Evolutionary conservation across 2,329 filamentous ascomycete genomes (phyloP).

Genomic region (Penicillium corylophilum): DNA sequence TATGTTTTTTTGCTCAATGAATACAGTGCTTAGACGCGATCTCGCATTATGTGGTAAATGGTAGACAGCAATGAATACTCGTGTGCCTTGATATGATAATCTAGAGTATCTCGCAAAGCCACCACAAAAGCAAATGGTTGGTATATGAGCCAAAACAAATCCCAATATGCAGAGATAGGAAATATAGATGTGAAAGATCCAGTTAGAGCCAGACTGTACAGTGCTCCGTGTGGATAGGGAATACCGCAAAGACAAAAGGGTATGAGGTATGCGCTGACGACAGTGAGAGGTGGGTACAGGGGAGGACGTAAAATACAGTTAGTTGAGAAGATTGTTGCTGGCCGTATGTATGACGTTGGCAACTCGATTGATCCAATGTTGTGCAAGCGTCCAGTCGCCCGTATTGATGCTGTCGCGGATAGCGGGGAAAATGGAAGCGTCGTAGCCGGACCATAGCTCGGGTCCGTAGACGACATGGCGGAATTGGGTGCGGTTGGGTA

Average conservation of each 20-base stretch:
- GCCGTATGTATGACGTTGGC: conserved; percentile 66
- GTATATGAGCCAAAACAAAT: conserved; percentile 15
- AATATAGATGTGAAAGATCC: conserved; percentile 5
- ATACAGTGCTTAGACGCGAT: no score
- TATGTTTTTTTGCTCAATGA: no score
- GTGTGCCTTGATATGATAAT: neutral
- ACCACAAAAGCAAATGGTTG: conserved; percentile 2
- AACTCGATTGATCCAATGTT: conserved; percentile 68
- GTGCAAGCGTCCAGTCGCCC: conserved; percentile 68
- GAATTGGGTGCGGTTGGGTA: conserved; percentile 86
- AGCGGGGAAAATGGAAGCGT: conserved; percentile 73
- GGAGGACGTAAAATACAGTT: conserved; percentile 16
- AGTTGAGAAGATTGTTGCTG: conserved; percentile 48
- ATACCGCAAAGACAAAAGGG: conserved; percentile 1
- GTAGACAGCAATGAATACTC: no score
- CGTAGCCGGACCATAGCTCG: conserved; percentile 69
- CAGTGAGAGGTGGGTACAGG: neutral
- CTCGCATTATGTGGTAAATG: no score
- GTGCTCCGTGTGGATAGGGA: conserved; percentile 10
- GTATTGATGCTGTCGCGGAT: conserved; percentile 76
- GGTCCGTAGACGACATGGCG: conserved; percentile 91
- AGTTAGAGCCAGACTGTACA: conserved; percentile 20
- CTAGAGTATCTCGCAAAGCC: neutral
- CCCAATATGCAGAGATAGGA: conserved; percentile 15
- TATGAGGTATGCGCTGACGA: conserved; percentile 9